Percentiles rank a stretch among this genome's conserved stretches.
Conservation (phyloP, 1,284 basidiomycete species). For the Malassezia caprae region DNA sequence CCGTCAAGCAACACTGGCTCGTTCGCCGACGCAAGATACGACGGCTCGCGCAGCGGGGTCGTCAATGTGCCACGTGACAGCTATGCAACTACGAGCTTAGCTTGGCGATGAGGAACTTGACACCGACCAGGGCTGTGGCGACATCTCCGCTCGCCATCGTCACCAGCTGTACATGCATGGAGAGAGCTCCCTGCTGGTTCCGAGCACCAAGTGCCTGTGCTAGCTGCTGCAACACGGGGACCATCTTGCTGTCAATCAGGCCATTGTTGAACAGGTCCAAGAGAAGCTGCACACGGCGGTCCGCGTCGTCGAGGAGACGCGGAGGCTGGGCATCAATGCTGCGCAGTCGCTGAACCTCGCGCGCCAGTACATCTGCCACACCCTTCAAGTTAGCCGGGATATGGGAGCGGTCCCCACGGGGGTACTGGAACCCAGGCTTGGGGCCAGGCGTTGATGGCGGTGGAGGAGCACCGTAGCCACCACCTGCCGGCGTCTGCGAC, state of each 20-base stretch:
- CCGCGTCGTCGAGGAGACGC: conserved; percentile 75
- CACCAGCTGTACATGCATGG: conserved; percentile 37
- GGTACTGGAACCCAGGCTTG: conserved; percentile 59
- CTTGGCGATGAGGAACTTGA: conserved; percentile 42
- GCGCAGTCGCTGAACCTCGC: conserved; percentile 29
- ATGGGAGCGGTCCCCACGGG: conserved; percentile 78
- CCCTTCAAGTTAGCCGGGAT: conserved; percentile 65
- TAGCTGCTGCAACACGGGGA: conserved; percentile 43
- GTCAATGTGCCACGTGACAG: neutral
- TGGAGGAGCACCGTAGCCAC: conserved; percentile 38
- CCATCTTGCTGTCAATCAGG: conserved; percentile 53
- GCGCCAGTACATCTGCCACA: conserved; percentile 54
- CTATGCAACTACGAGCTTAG: conserved; percentile 9
- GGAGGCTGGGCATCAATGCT: conserved; percentile 58
- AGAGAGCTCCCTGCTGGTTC: conserved; percentile 38
- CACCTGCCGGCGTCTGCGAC: conserved; percentile 38
- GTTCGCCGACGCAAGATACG: neutral
- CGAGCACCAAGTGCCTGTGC: conserved; percentile 36
- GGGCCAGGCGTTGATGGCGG: conserved; percentile 24
- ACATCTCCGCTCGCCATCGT: conserved; percentile 40
- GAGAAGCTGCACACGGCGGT: conserved; percentile 71
- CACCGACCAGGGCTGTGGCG: conserved; percentile 33
- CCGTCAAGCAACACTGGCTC: neutral
- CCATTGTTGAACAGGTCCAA: conserved; percentile 89
- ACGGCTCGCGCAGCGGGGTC: neutral